Evolutionary conservation across 2,329 filamentous ascomycete genomes (phyloP), one percentile per base, ranked within the genome.

Genomic region (Fusarium sacchari): DNA sequence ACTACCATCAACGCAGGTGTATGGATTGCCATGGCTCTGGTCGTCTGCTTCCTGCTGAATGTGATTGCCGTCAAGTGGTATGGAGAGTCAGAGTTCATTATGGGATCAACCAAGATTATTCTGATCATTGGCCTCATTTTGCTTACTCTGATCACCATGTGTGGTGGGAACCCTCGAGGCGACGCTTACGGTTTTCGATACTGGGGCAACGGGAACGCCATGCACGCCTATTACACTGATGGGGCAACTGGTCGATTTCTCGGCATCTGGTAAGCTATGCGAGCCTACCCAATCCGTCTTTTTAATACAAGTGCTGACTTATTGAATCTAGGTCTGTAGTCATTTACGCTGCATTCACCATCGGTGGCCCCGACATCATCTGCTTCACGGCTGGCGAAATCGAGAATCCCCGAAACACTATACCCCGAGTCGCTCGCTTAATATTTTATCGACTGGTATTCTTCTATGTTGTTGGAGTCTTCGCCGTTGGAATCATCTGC

Each of bases 201-300:
- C 39, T 40, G 39, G 39, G 39, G 39, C 13, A 22, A 22, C 39
- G 39, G 39, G 20, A 40, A 40, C 39, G 39, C 39, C 4, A 40
- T 40, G 39, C 39, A 40, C 13, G 39, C 39, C 13, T 40, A 40
- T 40, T 22, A 40, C 8, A 40, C 20, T n/a, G 39, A 40, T 40
- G 39, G 39, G 7, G 39, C 39, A 22, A 13, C 39, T 22, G 39
- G 39, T 10, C 20, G 39, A 22, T 40, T 40, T 8, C 39, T 40
- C 7, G 39, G 39, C 6, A 14, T 40, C 39, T 40, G 39, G 39
- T 40, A 40, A 9, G 22, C 39, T 14, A 40, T 0, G 14, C 0
- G 22, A 14, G 13, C 4, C 7, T 40, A n/a, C 39, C 20, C 6
- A 14, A 9, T 10, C 7, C 22, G 0, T n/a, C 39, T 2, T 39